Base-by-base conservation (phyloP, 768 basidiomycete species). In the Daedalea quercina region DNA sequence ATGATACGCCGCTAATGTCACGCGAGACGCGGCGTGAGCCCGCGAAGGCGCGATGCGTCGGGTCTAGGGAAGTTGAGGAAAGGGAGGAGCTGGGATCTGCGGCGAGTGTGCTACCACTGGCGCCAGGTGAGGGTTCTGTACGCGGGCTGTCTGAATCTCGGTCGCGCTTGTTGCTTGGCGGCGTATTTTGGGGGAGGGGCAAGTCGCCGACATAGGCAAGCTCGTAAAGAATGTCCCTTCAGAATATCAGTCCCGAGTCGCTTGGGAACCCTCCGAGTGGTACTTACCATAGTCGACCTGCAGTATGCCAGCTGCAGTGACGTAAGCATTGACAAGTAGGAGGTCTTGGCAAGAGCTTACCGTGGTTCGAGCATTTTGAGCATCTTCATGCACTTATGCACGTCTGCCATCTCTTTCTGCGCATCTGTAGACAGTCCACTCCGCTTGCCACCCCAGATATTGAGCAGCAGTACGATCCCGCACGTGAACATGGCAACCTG, bases 201-300 rank as follows among this genome's bases (percentile, higher is more conserved):
- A 88, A 72, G 22, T 87, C 84, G 1, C 86, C 85, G 3, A 82
- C 84, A 0, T 76, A 82, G 3, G 86, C 84, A 1, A 89, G 71
- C 57, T 89, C 85, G 57, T 80, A 87, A 19, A 88, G 67, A 40
- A 89, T 77, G 59, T 87, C 85, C 85, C 86, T 87, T 54, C 11
- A 43, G 35, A 19, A 17, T 41, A 23, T n/a, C 28, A 11, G 28
- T 31, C 28, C 4, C 28, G 11, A n/a, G n/a, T n/a, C n/a, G n/a
- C n/a, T n/a, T n/a, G n/a, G n/a, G n/a, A n/a, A n/a, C n/a, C n/a
- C n/a, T n/a, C n/a, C 42, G 17, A 48, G 31, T 34, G n/a, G n/a
- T n/a, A n/a, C 75, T 45, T 48, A 80, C 78, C 77, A 77, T 42
- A 80, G 60, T 49, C 76, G 67, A 15, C 78, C 78, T 1, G 76